A percentile compares a stretch with the other conserved stretches of the same genome.
phyloP scores from a whole-genome alignment of 2,329 filamentous ascomycete species.

The Xylaria sp. region DNA sequence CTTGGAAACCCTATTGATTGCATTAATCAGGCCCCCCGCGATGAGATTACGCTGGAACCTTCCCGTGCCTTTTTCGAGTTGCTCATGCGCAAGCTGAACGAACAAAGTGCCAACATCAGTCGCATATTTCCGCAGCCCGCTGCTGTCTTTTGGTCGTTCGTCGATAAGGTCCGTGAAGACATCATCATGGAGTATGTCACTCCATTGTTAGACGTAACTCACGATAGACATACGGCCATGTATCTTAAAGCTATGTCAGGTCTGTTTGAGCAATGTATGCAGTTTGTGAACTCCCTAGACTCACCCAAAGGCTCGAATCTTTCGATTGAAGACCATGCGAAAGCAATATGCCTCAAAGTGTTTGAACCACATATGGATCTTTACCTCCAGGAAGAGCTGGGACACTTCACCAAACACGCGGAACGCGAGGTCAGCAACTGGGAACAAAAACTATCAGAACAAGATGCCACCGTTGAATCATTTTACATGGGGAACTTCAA shows the following conservation, averaged over 20 bases:
- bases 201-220: constrained; percentile 86
- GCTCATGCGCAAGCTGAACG: constrained; percentile 79
- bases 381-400: constrained; percentile 91
- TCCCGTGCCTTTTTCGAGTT: constrained; percentile 84
- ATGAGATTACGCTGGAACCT: constrained; percentile 80
- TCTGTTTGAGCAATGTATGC: constrained; percentile 85
- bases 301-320: constrained; percentile 72
- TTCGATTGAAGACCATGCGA: constrained; percentile 72
- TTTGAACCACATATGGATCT: constrained; percentile 96
- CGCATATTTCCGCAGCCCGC: constrained; percentile 80
- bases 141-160: constrained; percentile 78
- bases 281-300: constrained; percentile 77
- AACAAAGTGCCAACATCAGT: constrained; percentile 83
- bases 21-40: constrained; percentile 72
- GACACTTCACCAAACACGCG: constrained; percentile 81
- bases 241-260: constrained; percentile 90
- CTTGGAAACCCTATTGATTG: constrained; percentile 84
- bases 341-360: constrained; percentile 74
- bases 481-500: constrained; percentile 98
- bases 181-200: constrained; percentile 88
- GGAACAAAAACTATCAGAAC: constrained; percentile 92
- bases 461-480: constrained; percentile 89
- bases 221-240: constrained; percentile 76
- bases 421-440: constrained; percentile 82
- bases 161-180: constrained; percentile 86